Evolutionary conservation across 2,329 filamentous ascomycete species (phyloP).

Genomic region (Ceratocystis lukuohia): DNA sequence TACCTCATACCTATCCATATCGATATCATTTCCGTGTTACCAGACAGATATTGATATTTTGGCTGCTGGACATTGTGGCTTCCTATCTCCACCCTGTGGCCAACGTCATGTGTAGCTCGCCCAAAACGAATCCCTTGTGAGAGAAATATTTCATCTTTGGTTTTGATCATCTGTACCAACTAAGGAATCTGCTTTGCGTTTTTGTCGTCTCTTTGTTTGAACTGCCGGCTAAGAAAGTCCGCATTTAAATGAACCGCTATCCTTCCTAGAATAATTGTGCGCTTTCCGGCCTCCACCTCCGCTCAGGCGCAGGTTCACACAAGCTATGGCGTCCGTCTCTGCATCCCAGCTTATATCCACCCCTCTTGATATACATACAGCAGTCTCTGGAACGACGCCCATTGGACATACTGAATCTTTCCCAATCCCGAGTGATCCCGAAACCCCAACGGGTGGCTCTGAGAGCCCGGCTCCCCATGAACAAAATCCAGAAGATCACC

Average conservation of each 20-base stretch:
- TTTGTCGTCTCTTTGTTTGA: neutral
- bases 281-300: neutral
- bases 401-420: neutral
- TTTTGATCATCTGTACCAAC: neutral
- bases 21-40: neutral
- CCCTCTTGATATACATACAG: neutral
- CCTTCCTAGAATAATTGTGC: neutral
- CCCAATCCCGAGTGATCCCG: neutral
- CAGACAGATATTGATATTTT: neutral
- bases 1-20: neutral
- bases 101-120: constrained; percentile 1
- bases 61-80: neutral
- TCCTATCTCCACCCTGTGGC: neutral
- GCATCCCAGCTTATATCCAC: neutral
- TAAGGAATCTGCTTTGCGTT: neutral
- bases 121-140: neutral
- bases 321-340: neutral
- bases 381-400: neutral
- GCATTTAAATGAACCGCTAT: neutral
- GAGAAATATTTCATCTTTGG: neutral
- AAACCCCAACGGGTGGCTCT: neutral
- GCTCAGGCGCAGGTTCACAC: neutral
- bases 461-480: neutral
- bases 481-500: neutral
- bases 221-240: neutral